Percentiles rank a stretch among this genome's conserved stretches.
Conservation (phyloP, 2,329 filamentous ascomycete genomes). For the Ilyonectria destructans region DNA sequence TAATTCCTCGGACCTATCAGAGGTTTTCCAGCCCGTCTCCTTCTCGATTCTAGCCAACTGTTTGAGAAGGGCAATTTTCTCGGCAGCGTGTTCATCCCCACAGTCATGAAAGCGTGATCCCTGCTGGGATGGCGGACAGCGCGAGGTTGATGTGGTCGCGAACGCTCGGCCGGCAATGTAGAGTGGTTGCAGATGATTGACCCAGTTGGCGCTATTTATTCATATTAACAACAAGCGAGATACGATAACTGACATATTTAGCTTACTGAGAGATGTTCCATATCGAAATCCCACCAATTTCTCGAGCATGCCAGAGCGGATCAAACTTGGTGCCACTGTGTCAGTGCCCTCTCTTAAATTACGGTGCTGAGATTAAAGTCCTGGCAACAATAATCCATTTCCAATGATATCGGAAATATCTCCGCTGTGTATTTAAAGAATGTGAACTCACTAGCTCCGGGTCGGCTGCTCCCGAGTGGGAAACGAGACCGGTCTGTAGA, state of each 20-base stretch:
- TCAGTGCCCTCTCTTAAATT: neutral
- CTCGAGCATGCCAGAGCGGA: slow-evolving; percentile 30
- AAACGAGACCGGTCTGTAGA: slow-evolving; percentile 15
- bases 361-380: too few species aligned
- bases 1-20: neutral
- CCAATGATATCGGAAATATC: neutral
- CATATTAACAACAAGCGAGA: neutral
- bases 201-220: slow-evolving; percentile 31
- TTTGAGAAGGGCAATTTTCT: slow-evolving; percentile 1
- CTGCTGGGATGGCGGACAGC: neutral
- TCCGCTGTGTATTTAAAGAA: neutral
- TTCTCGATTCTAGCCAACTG: slow-evolving; percentile 2
- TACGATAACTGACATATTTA: neutral
- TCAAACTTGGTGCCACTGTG: slow-evolving; percentile 3
- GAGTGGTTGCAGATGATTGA: slow-evolving; percentile 34
- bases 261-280: slow-evolving; percentile 33
- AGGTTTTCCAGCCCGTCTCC: slow-evolving; percentile 1
- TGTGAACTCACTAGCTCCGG: neutral
- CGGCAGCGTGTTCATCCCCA: neutral
- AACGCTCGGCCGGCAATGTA: slow-evolving; percentile 32
- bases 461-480: neutral
- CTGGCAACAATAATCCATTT: too few species aligned
- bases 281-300: slow-evolving; percentile 29
- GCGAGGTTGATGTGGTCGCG: neutral
- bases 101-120: neutral